Evolutionary conservation across 176 grass and related monocot genomes (phyloP).

Genomic region (Rhynchospora breviuscula): DNA sequence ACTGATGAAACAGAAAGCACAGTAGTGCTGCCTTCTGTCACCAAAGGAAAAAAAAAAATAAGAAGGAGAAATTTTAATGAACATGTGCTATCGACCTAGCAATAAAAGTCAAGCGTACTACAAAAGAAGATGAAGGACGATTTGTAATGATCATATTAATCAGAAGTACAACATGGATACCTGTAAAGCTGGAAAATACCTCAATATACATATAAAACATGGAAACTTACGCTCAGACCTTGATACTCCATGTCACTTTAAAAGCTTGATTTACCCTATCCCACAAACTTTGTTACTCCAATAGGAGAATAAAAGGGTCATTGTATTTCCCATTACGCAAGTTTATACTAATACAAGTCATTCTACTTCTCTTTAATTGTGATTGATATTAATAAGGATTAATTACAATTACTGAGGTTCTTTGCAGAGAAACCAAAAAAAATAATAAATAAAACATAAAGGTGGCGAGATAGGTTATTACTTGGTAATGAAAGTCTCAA

Average conservation of each 20-base stretch:
- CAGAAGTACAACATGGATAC: background rate
- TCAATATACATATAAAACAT: background rate
- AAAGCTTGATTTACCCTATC: background rate
- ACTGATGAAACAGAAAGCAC: no score
- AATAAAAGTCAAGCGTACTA: background rate
- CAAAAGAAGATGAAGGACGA: background rate
- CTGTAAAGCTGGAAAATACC: background rate
- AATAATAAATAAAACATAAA: background rate
- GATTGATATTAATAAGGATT: background rate
- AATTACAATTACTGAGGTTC: background rate
- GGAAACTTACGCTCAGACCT: background rate
- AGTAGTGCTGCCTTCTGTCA: no score
- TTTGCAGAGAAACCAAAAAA: background rate
- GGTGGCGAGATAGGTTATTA: constrained; percentile 5
- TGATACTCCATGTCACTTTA: background rate
- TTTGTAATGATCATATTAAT: background rate
- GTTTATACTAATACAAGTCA: no score
- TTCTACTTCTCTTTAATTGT: background rate
- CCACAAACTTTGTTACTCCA: background rate
- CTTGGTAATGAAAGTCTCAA: constrained; percentile 73
- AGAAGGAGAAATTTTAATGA: background rate
- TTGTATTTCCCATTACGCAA: no score
- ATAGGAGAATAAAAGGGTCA: background rate
- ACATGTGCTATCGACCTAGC: background rate
- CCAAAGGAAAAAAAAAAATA: no score